phyloP scores from a whole-genome alignment of 2,329 filamentous ascomycete species.

The Alternaria panax region DNA sequence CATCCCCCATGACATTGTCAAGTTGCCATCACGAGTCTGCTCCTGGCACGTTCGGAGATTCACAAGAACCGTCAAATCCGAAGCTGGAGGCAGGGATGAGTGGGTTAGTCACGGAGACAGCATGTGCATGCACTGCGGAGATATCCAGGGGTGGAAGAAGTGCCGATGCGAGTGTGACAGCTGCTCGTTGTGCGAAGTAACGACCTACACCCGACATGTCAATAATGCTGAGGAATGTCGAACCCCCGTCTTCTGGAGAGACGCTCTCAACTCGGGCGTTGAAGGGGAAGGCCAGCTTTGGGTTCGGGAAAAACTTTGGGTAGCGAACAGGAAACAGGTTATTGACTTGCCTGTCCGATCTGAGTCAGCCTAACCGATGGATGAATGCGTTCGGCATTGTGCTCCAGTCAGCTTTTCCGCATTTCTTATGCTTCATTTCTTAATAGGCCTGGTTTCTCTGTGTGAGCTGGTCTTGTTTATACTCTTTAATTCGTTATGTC shows the following conservation, averaged over 20 bases:
- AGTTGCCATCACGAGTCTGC: constrained; percentile 43
- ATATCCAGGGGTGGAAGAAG: constrained; percentile 32
- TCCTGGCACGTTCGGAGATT: constrained; percentile 46
- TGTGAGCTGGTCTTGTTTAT: background rate
- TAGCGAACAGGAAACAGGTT: constrained; percentile 8
- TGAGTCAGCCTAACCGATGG: background rate
- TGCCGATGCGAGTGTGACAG: constrained; percentile 44
- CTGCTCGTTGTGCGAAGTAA: constrained; percentile 36
- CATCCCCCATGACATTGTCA: constrained; percentile 30
- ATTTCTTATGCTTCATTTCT: background rate
- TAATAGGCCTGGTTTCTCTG: background rate
- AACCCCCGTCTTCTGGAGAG: constrained; percentile 36
- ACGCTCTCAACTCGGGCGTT: background rate
- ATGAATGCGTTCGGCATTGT: background rate
- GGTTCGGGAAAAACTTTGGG: constrained; percentile 33
- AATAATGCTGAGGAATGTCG: constrained; percentile 37
- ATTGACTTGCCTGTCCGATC: constrained; percentile 34
- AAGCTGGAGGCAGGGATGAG: constrained; percentile 30
- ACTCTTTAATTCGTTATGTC: constrained; percentile 13
- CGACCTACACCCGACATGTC: constrained; percentile 43
- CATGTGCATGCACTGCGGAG: constrained; percentile 49
- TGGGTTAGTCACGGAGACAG: constrained; percentile 36
- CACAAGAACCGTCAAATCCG: constrained; percentile 29
- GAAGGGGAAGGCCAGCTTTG: constrained; percentile 21
- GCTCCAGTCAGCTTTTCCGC: background rate